Base-by-base conservation (phyloP, 2,329 filamentous ascomycete species). In the Saccharata proteae region DNA sequence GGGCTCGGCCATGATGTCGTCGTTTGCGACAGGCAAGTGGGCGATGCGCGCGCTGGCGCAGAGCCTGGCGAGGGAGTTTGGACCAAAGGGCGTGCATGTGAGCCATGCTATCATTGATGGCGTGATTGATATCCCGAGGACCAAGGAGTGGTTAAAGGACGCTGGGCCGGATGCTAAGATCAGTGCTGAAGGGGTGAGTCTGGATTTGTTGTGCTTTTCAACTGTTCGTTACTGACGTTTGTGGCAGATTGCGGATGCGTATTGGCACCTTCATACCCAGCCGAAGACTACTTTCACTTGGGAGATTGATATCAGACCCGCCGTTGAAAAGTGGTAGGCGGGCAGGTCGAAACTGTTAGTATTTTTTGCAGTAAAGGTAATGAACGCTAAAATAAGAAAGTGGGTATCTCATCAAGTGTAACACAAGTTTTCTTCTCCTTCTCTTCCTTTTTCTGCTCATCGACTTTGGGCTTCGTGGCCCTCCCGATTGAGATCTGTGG, bases 251-350 rank as follows among this genome's bases (percentile, higher is more conserved):
- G 84, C 84, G 8, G 82, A 92, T 41, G 71, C 73, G 8, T 93
- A 93, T 48, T 93, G 83, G 82, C 64, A 77, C 49, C 51, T 93
- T 46, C 84, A 93, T 48, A 79, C 75, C 0, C 84, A 93, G 60
- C 80, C 77, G 18, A 69, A 72, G 43, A 82, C 79, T 5, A 74
- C 74, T 2, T 92, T 88, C 47, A 85, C 81, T 0, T 81, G 82
- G 48, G 82, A 92, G 58, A 55, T 92, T 43, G 84, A 92, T 54
- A 60, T 86, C 17, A 65, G 84, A 40, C 83, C 84, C 1, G 85
- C 73, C 54, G 64, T 85, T 31, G 84, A 93, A 64, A 92, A 86
- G 53, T 93, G 80, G 65, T 86, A 67, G 42, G 16, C 19, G 7
- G 19, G n/a, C 19, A 21, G 19, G 7, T 21, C 19, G 19, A n/a